Evolutionary conservation across 2,329 filamentous ascomycete species (phyloP).

Genomic region (Fusarium tjaetaba): DNA sequence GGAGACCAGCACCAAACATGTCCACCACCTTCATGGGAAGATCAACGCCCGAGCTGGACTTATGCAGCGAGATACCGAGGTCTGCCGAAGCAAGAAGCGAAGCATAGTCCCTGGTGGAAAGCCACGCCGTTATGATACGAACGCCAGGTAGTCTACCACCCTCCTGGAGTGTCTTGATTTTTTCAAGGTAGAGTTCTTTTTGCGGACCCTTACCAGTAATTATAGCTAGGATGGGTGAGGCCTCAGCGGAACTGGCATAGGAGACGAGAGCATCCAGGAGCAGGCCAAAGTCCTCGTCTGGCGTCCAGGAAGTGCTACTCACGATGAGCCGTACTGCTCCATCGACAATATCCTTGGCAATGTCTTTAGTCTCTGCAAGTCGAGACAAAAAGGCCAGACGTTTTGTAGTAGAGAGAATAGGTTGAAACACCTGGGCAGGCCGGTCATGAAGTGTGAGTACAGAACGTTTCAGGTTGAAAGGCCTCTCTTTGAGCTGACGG

Average conservation of each 20-base stretch:
- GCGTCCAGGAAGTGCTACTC: constrained; percentile 96
- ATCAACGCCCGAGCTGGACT: constrained; percentile 92
- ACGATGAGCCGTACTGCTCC: constrained; percentile 77
- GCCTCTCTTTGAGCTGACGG: constrained; percentile 69
- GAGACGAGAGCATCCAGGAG: constrained; percentile 82
- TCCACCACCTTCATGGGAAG: constrained; percentile 99
- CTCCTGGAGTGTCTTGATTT: constrained; percentile 69
- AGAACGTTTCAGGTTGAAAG: constrained; percentile 72
- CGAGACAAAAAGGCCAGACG: constrained; percentile 69
- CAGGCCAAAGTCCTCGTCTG: constrained; percentile 93
- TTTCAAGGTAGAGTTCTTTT: constrained; percentile 76
- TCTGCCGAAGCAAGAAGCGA: constrained; percentile 84
- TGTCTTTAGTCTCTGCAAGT: constrained; percentile 70
- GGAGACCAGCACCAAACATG: constrained; percentile 95
- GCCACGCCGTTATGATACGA: constrained; percentile 82
- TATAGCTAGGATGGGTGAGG: constrained; percentile 80
- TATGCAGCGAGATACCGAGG: constrained; percentile 90
- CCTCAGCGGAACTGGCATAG: constrained; percentile 66
- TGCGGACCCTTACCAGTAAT: constrained; percentile 96
- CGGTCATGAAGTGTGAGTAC: constrained; percentile 85
- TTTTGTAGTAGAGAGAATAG: constrained; percentile 60
- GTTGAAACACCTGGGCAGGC: constrained; percentile 83
- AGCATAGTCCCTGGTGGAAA: constrained; percentile 86
- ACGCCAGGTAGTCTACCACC: constrained; percentile 74
- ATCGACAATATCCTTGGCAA: constrained; percentile 67